Base-by-base conservation (phyloP, 768 basidiomycete genomes). In the Auricularia cornea region DNA sequence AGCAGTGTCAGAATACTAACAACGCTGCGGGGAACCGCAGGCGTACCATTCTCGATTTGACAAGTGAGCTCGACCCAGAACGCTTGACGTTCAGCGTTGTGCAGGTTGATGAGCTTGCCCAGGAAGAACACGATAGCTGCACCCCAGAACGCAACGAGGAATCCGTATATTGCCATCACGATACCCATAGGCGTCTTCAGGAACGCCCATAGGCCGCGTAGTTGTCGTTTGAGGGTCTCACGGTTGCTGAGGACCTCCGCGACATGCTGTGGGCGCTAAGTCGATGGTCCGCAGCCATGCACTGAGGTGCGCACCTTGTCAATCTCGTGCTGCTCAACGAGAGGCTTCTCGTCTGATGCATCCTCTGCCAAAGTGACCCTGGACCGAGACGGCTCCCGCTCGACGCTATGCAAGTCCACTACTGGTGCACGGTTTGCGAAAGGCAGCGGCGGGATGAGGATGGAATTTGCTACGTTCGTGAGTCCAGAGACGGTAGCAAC, bases 141-240 rank as follows among this genome's bases (percentile, higher is more conserved):
- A 18, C 92, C 92, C 92, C 91, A 94, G 69, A 94, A 93, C 0
- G 87, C 92, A 83, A 88, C 84, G 48, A 85, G 72, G 70, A 92
- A 88, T 0, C 89, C 90, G 74, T 92, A 93, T 11, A 93, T 83
- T 6, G 83, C 88, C 2, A 84, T 82, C 35, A 88, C 75, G 40
- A 87, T 32, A 11, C 14, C 78, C 84, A 66, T 74, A 88, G 87
- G 92, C 61, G 92, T 94, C 75, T 89, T 91, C 63, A 93, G 72
- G 70, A 92, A 94, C 2, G 87, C 81, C 89, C 91, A 90, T 3
- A 93, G 76, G 3, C 92, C 92, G 67, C 79, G 78, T 68, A 88
- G 71, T 0, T 82, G 85, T 20, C 87, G 80, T 62, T 81, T 79
- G 3, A 70, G 44, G 63, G 81, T 84, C 18, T 85, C 83, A 18